Evolutionary conservation across 1,139 yeast genomes (phyloP).

Genomic region (Magnusiomyces sp.): DNA sequence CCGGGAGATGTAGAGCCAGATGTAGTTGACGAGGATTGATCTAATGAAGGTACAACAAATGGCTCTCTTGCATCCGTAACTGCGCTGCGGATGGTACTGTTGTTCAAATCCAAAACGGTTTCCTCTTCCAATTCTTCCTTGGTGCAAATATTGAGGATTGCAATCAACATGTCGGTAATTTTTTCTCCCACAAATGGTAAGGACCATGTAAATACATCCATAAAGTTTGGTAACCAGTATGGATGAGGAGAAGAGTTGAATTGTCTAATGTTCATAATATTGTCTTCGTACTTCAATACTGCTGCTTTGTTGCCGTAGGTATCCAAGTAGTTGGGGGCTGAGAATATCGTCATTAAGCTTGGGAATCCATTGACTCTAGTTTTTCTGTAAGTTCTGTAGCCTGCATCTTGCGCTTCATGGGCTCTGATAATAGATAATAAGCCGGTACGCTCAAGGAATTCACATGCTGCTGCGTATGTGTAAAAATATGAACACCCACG

Average conservation of each 20-base stretch:
- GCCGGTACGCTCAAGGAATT: conserved; percentile 71
- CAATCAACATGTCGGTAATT: conserved; percentile 89
- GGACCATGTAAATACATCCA: conserved; percentile 98
- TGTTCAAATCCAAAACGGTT: conserved; percentile 27
- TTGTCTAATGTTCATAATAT: conserved; percentile 92
- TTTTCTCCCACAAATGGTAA: conserved; percentile 94
- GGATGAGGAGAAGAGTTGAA: conserved; percentile 93
- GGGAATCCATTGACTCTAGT: conserved; percentile 90
- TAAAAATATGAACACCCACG: conserved; percentile 92
- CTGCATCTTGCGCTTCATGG: conserved; percentile 97
- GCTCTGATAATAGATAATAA: conserved; percentile 82
- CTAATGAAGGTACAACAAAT: not conserved
- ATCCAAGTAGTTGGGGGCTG: conserved; percentile 94
- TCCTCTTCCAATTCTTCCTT: conserved; percentile 89
- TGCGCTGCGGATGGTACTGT: not conserved
- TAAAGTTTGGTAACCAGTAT: conserved; percentile 92
- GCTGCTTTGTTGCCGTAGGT: conserved; percentile 95
- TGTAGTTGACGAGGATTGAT: not conserved
- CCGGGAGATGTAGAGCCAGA: conserved; percentile 18
- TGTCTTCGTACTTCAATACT: conserved; percentile 76
- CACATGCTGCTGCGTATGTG: conserved; percentile 77
- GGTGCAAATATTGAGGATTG: conserved; percentile 86
- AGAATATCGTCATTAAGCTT: conserved; percentile 79
- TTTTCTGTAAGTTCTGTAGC: conserved; percentile 87
- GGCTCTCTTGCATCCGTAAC: not conserved